Base-by-base conservation (phyloP, 116 monocot genomes). In the Zostera marina region DNA sequence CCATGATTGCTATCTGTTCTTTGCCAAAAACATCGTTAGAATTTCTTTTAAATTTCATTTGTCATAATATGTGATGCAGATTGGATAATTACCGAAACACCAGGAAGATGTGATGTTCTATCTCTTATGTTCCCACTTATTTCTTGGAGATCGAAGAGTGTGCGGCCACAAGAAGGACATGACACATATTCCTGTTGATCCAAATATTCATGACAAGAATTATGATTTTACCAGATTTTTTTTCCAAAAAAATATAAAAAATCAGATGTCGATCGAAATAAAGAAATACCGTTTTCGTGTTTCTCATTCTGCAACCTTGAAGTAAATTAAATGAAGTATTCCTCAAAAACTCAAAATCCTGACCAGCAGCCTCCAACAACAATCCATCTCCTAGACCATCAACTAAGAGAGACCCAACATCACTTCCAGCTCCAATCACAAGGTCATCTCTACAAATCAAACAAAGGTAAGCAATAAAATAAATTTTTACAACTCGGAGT, bases 251-350 rank as follows among this genome's bases (percentile, higher is more conserved):
- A 11, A 23, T 25, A 2, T 22, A 54, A 19, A 19, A 54, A 20
- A 49, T 49, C 16, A 49, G 15, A 11, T 15, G 15, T 15, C 6
- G 15, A 49, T 4, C 5, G 20, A 49, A 20, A 11, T 2, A 45
- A 3, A 45, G 45, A 23, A 75, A 69, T 79, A 91, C 99, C 44
- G 99, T 99, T 77, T 99, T 99, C 40, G 99, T 99, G 74, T 99
- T 99, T 63, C 99, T 83, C 99, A 99, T 99, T 70, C 99, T 83
- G 79, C 99, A 99, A 32, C 99, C 99, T 62, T 99, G 99, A 25
- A 99, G 91, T 43, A 99, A 63, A 69, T 99, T 99, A 66, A 99
- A 99, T 47, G 99, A 99, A 51, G 99, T 99, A 68, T 87, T 75
- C 65, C 91, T 80, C 71, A 99, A 61, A 40, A 99, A 99, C 44